These are phyloP conservation scores for Blepharisma undulans DNA, from an alignment of 169 alveolate species.

Conservation along the genomic window DNA sequence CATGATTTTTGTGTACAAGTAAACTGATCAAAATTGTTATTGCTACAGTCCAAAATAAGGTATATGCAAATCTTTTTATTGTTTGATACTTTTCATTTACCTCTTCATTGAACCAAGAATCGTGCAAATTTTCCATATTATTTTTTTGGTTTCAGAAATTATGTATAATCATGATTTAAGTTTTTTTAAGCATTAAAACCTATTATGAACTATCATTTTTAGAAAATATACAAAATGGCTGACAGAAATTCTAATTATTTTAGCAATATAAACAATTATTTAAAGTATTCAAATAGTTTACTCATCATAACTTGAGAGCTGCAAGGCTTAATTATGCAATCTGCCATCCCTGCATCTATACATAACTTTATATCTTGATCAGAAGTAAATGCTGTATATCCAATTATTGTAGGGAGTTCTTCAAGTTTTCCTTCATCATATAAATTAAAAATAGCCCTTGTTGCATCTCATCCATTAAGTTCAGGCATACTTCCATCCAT, in stretches of 20 bases:
- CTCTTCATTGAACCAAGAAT: background rate
- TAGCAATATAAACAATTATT: too few relatives aligned
- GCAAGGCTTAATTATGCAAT: background rate
- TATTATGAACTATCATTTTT: too few relatives aligned
- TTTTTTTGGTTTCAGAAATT: too few relatives aligned
- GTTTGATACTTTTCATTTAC: background rate
- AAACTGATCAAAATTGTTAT: too few relatives aligned
- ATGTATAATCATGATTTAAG: too few relatives aligned
- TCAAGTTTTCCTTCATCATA: background rate
- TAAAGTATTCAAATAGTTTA: background rate
- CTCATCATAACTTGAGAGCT: background rate
- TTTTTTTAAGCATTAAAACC: too few relatives aligned
- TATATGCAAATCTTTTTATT: background rate
- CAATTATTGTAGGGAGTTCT: background rate
- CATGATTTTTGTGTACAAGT: background rate
- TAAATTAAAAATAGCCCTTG: background rate
- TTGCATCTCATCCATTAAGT: slow-evolving; percentile 3
- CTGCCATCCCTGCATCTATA: slow-evolving; percentile 17
- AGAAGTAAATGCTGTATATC: slow-evolving; percentile 6
- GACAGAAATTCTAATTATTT: too few relatives aligned
- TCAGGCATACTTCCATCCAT: slow-evolving; percentile 16
- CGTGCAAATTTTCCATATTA: background rate
- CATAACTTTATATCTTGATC: background rate
- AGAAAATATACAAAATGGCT: too few relatives aligned
- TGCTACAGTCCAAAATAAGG: background rate